Percentiles rank a stretch among this genome's conserved stretches.
phyloP scores from a whole-genome alignment of 2,329 filamentous ascomycete genomes.

The Pseudogymnoascus sp. region DNA sequence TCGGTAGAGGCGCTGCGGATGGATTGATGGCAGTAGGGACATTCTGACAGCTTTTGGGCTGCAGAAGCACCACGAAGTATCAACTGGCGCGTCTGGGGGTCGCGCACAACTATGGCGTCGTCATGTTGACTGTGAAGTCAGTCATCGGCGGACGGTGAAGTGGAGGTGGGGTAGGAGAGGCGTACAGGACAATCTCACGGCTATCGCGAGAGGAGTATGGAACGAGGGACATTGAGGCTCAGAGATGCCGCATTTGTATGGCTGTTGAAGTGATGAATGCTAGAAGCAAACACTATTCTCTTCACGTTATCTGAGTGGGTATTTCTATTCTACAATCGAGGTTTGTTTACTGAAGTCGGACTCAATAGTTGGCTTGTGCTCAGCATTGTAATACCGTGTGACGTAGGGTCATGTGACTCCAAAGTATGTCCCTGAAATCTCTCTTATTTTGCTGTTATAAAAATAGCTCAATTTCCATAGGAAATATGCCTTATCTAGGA shows the following conservation, averaged over 20 bases:
- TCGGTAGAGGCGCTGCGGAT: constrained; percentile 42
- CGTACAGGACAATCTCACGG: constrained; percentile 73
- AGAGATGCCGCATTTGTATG: constrained; percentile 3
- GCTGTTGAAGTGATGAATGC: not conserved
- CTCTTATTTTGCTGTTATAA: not conserved
- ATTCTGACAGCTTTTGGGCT: constrained; percentile 52
- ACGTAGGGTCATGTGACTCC: constrained; percentile 1
- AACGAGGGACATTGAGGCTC: constrained; percentile 55
- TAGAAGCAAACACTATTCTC: constrained; percentile 1
- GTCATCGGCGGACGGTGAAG: not conserved
- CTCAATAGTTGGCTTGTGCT: constrained; percentile 1
- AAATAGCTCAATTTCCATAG: not conserved
- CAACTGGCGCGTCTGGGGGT: constrained; percentile 74
- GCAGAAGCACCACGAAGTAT: constrained; percentile 59
- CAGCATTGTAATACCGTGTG: not conserved
- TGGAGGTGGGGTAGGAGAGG: not conserved
- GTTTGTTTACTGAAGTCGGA: not conserved
- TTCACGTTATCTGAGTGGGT: not conserved
- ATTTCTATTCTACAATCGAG: not conserved
- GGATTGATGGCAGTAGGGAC: constrained; percentile 45
- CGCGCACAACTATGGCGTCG: constrained; percentile 85
- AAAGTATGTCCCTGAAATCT: not conserved
- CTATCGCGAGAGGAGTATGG: constrained; percentile 66
- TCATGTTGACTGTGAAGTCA: constrained; percentile 63
- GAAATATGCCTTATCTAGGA: not conserved